These are phyloP conservation scores for Bipolaris zeicola DNA, from an alignment of 2,329 filamentous ascomycete genomes.

Conservation along the genomic window DNA sequence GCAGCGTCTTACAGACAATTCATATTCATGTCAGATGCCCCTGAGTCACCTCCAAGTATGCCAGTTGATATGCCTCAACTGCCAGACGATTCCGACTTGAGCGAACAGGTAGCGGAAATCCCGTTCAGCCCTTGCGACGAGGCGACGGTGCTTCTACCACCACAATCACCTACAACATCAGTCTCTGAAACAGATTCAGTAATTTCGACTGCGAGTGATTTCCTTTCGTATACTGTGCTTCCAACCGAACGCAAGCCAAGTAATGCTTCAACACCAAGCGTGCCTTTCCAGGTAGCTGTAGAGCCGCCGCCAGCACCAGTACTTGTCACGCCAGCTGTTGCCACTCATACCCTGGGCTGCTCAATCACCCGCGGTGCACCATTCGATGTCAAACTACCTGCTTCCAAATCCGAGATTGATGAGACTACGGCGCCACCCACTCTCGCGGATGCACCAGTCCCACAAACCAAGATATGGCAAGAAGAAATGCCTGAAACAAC, in stretches of 20 bases:
- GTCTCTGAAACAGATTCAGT: conserved; percentile 23
- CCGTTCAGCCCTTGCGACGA: neutral
- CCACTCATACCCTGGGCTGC: conserved; percentile 26
- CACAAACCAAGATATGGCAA: conserved; percentile 13
- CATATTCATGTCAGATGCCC: conserved; percentile 22
- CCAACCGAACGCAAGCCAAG: conserved; percentile 25
- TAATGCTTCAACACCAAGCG: conserved; percentile 23
- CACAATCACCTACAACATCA: neutral
- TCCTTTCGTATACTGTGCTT: conserved; percentile 10
- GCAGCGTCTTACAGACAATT: conserved; percentile 15
- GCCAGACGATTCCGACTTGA: conserved; percentile 1
- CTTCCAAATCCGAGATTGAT: conserved; percentile 31
- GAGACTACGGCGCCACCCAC: conserved; percentile 41
- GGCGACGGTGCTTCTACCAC: conserved; percentile 1
- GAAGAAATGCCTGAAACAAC: neutral
- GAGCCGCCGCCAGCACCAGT: conserved; percentile 40
- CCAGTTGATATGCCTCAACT: conserved; percentile 22
- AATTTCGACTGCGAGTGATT: conserved; percentile 14
- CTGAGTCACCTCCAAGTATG: conserved; percentile 34
- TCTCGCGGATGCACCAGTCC: conserved; percentile 27
- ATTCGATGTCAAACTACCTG: conserved; percentile 18
- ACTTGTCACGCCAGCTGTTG: conserved; percentile 26
- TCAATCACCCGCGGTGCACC: conserved; percentile 31
- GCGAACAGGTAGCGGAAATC: neutral
- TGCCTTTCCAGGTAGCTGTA: conserved; percentile 41